A percentile compares a stretch with the other conserved stretches of the same genome.
These are phyloP conservation scores for Pseudocercospora pini-densiflorae DNA, from an alignment of 2,329 filamentous ascomycete genomes.

Conservation along the genomic window DNA sequence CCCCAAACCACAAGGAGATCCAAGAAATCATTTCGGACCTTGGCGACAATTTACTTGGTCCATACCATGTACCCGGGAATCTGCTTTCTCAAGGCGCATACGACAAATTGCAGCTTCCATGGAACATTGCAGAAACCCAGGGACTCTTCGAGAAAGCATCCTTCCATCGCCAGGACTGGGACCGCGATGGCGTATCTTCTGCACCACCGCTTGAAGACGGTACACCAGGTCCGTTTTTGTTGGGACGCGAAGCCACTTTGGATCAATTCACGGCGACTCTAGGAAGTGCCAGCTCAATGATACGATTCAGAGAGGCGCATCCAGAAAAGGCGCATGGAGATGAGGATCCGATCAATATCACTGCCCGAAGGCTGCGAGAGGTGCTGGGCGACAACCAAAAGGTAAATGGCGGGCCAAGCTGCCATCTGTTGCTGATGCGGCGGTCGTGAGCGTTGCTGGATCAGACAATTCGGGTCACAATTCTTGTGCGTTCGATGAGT, in stretches of 20 bases:
- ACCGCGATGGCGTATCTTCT: constrained; percentile 35
- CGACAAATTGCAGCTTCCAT: constrained; percentile 53
- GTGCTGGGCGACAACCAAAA: constrained; percentile 13
- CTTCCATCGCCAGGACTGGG: constrained; percentile 53
- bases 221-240: constrained; percentile 25
- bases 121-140: constrained; percentile 43
- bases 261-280: constrained; percentile 43
- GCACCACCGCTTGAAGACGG: constrained; percentile 22
- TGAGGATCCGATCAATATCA: constrained; percentile 42
- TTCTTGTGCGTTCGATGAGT: neutral
- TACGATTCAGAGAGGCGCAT: constrained; percentile 53
- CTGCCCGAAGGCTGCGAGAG: constrained; percentile 28
- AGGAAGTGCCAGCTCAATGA: constrained; percentile 47
- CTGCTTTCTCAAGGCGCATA: constrained; percentile 48
- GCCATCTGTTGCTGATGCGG: constrained; percentile 15
- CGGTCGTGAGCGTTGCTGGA: neutral
- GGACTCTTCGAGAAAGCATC: constrained; percentile 45
- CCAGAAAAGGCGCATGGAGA: constrained; percentile 49
- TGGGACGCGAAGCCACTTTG: constrained; percentile 36
- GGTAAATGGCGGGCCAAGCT: constrained; percentile 15
- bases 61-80: constrained; percentile 52
- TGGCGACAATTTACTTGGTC: constrained; percentile 43
- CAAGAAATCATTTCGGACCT: constrained; percentile 48
- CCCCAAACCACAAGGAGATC: constrained; percentile 49
- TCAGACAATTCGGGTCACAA: neutral